phyloP scores from a whole-genome alignment of 2,329 filamentous ascomycete species.

The Xylariaceae sp. region DNA sequence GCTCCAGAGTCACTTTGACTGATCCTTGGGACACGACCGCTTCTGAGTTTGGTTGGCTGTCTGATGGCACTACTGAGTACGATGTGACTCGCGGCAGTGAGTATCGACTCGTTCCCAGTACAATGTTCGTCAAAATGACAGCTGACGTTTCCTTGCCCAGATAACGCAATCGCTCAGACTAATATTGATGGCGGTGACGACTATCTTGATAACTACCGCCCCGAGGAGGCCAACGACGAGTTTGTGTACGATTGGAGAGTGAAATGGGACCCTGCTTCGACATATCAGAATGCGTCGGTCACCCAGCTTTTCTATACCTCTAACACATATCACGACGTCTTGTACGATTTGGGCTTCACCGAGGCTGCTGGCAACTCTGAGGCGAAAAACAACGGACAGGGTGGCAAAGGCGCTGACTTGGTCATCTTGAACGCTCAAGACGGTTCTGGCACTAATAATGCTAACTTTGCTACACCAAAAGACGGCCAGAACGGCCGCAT shows the following conservation, averaged over 20 bases:
- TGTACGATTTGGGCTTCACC: slow-evolving; percentile 56
- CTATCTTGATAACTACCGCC: slow-evolving; percentile 51
- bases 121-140: not conserved
- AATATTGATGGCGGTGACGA: slow-evolving; percentile 46
- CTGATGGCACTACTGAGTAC: slow-evolving; percentile 47
- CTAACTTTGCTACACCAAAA: slow-evolving; percentile 53
- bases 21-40: slow-evolving; percentile 47
- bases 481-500: slow-evolving; percentile 53
- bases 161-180: slow-evolving; percentile 56
- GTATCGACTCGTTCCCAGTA: slow-evolving; percentile 7
- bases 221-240: slow-evolving; percentile 37
- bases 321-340: slow-evolving; percentile 58
- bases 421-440: slow-evolving; percentile 59
- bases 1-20: slow-evolving; percentile 40
- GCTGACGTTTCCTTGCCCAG: slow-evolving; percentile 8
- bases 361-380: slow-evolving; percentile 61
- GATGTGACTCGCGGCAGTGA: slow-evolving; percentile 52
- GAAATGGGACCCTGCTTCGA: slow-evolving; percentile 32
- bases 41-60: slow-evolving; percentile 54
- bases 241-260: slow-evolving; percentile 47
- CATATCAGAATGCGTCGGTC: slow-evolving; percentile 53
- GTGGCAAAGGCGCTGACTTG: slow-evolving; percentile 50
- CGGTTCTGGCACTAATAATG: slow-evolving; percentile 53
- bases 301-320: slow-evolving; percentile 61
- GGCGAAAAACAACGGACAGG: slow-evolving; percentile 52